A percentile compares a stretch with the other conserved stretches of the same genome.
phyloP scores from a whole-genome alignment of 495 filamentous ascomycete genomes.

The Melanomma pulvis-pyrius region DNA sequence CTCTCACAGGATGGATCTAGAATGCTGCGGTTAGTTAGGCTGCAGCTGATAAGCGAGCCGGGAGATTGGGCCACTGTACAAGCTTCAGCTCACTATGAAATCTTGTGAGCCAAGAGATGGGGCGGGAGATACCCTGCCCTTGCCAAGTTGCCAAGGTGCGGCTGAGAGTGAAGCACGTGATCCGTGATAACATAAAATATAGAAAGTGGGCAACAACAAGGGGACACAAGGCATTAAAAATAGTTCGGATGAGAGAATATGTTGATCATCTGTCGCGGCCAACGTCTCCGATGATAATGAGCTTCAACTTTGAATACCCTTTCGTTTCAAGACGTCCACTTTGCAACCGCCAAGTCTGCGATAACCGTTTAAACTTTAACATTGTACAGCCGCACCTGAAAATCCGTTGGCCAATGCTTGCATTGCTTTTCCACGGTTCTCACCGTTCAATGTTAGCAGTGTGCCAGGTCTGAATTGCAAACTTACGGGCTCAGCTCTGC shows the following conservation, averaged over 20 bases:
- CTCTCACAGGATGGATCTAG: not conserved
- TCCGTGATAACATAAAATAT: not conserved
- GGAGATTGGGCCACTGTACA: not conserved
- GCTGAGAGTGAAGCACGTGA: not conserved
- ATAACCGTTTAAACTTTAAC: too few species aligned
- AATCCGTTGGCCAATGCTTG: too few species aligned
- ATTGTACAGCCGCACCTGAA: too few species aligned
- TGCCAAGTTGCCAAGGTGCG: constrained; percentile 1
- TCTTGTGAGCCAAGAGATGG: constrained; percentile 2
- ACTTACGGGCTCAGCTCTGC: too few species aligned
- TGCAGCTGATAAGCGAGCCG: not conserved
- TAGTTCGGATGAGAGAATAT: not conserved
- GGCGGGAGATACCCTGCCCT: not conserved
- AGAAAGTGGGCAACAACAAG: not conserved
- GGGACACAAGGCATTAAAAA: not conserved
- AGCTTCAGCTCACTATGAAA: not conserved
- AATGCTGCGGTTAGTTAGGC: not conserved
- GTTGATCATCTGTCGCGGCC: too few species aligned
- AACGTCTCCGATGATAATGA: too few species aligned
- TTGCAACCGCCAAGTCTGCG: too few species aligned
- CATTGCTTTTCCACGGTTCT: too few species aligned
- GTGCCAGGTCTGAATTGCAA: too few species aligned
- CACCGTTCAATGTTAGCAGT: too few species aligned
- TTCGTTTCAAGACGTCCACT: too few species aligned
- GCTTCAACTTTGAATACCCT: too few species aligned